A percentile compares a stretch with the other conserved stretches of the same genome.
These are phyloP conservation scores for Immersiporthe knoxdaviesiana DNA, from an alignment of 2,329 filamentous ascomycete species.

Conservation along the genomic window DNA sequence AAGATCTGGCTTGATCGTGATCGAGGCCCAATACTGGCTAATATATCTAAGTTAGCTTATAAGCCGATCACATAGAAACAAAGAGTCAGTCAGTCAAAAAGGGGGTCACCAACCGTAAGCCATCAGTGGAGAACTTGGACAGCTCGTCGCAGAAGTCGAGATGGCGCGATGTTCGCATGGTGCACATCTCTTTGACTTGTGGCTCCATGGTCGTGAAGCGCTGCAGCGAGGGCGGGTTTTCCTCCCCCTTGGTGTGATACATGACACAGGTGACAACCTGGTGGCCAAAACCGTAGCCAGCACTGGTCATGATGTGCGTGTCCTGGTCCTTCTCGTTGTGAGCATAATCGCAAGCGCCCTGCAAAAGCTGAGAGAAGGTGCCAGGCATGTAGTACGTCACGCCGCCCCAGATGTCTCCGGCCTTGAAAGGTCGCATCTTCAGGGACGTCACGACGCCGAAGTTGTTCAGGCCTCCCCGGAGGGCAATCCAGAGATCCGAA, in stretches of 20 bases:
- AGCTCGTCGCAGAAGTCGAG: slow-evolving; percentile 29
- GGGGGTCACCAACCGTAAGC: background rate
- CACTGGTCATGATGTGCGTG: slow-evolving; percentile 30
- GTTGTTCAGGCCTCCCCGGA: background rate
- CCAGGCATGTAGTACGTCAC: slow-evolving; percentile 30
- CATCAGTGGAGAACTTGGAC: background rate
- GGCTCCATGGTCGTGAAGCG: slow-evolving; percentile 31
- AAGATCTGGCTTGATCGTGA: slow-evolving; percentile 17
- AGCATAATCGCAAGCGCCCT: slow-evolving; percentile 30
- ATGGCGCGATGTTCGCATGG: slow-evolving; percentile 30
- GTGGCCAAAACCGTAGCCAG: slow-evolving; percentile 29
- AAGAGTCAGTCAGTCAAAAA: background rate
- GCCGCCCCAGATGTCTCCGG: slow-evolving; percentile 28
- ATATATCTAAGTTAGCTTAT: background rate
- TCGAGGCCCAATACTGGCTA: slow-evolving; percentile 19
- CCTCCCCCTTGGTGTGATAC: slow-evolving; percentile 31
- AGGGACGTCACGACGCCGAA: slow-evolving; percentile 1
- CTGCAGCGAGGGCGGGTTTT: slow-evolving; percentile 30
- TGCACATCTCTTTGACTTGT: slow-evolving; percentile 30
- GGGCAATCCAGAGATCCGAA: background rate
- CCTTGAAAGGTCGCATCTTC: slow-evolving; percentile 31
- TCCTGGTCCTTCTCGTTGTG: slow-evolving; percentile 30
- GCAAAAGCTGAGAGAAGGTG: slow-evolving; percentile 29
- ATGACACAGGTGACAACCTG: slow-evolving; percentile 31
- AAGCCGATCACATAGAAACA: background rate